Base-by-base conservation (phyloP, 768 basidiomycete genomes). In the Kwoniella dejecticola region DNA sequence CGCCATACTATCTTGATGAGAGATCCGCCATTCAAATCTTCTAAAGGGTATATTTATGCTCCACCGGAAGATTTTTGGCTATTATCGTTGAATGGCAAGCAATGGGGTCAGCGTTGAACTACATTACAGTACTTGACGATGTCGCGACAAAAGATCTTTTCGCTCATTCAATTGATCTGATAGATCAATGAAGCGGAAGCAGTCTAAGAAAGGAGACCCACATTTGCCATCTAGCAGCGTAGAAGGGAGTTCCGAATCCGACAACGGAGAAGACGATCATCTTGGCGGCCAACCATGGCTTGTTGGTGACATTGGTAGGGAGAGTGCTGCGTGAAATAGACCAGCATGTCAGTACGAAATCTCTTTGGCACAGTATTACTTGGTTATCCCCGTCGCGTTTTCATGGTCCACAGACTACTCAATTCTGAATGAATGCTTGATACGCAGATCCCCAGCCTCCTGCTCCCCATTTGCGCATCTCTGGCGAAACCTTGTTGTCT, bases 201-300 rank as follows among this genome's bases (percentile, higher is more conserved):
- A 11, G 17, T 42, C 19, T 12, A n/a, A n/a, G 24, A 17, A 38
- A 15, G 30, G 24, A 17, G 0, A 72, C 76, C 73, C 62, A 77
- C 76, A 77, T 29, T 33, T 78, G 77, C 64, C 64, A 74, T 24
- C 56, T 62, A 36, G 74, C 77, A 40, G 69, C 69, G 60, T 58
- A 67, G 68, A 77, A 77, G 26, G 77, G 77, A 21, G 67, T 50
- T 3, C 72, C 72, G 66, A 78, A 77, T 3, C 77, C 77, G 21
- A 63, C 31, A 23, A 45, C 26, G 30, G 66, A 36, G 64, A 62
- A 75, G 44, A 60, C 52, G 54, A 58, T 38, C 30, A 78, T 63
- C 67, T 74, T 75, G 64, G 61, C 44, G 5, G 63, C 75, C 50
- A 75, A 62, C 66, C 66, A 65, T 42, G 53, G 56, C 60, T 72